Conservation (phyloP, 345 rosid genomes). For the Populus simonii region DNA sequence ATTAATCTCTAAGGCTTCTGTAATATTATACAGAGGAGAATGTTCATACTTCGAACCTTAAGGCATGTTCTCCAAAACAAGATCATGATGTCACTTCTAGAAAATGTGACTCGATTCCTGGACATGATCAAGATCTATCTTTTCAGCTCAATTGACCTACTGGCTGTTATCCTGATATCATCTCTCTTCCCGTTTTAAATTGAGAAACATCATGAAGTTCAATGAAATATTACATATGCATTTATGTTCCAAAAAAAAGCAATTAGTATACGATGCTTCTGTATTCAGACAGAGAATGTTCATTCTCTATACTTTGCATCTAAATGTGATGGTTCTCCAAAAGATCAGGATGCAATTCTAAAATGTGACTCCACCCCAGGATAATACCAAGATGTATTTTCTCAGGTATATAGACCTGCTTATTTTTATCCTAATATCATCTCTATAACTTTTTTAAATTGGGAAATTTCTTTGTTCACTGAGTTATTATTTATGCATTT, state of each 20-base stretch:
- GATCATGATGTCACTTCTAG: conserved; percentile 6
- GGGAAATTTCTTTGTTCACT: neutral
- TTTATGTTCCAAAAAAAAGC: neutral
- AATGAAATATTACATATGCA: neutral
- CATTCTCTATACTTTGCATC: neutral
- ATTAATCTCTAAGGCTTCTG: neutral
- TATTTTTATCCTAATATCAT: neutral
- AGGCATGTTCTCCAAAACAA: conserved; percentile 7
- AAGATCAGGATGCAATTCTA: conserved; percentile 3
- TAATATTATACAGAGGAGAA: conserved; percentile 11
- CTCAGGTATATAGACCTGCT: conserved; percentile 11
- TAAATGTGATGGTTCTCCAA: conserved; percentile 8
- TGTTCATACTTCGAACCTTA: conserved; percentile 5
- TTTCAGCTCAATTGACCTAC: conserved; percentile 11
- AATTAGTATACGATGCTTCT: neutral
- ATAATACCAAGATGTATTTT: conserved; percentile 12
- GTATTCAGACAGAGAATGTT: neutral
- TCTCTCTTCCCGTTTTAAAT: too few species aligned
- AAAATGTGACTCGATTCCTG: conserved; percentile 1
- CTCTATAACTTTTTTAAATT: neutral
- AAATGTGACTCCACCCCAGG: neutral
- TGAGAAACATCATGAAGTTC: neutral
- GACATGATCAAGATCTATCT: conserved; percentile 11
- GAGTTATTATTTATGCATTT: neutral
- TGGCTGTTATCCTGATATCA: neutral